Evolutionary conservation across 108 stramenopile species (phyloP), one percentile per base, ranked within the genome.

Genomic region (Fistulifera pelliculosa): DNA sequence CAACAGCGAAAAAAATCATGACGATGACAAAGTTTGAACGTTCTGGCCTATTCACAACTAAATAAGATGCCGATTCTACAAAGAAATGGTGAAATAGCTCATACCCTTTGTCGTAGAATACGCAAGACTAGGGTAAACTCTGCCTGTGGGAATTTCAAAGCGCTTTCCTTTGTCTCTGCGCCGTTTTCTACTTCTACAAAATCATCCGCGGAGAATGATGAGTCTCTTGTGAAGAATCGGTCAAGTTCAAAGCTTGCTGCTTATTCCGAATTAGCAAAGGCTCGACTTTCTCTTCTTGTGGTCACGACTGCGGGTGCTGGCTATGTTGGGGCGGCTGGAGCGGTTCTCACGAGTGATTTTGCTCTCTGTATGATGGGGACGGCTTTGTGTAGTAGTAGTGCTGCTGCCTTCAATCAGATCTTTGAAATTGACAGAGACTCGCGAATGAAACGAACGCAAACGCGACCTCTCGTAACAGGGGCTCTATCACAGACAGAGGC

Each of bases 391-490:
- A 79, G 92, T 11, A 75, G 74, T 41, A 92, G 93, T 10, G 99
- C 99, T 1, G 85, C 88, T 19, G 93, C 95, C 10, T 83, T 87
- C 57, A 99, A 98, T 75, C 99, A 99, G 67, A 64, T 98, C 21
- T 70, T 82, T 38, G 86, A 98, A 62, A 61, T 68, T 1, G 74
- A 77, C 25, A 71, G 76, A 10, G 96, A 98, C 68, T 23, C 65
- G 12, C 49, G 40, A 25, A 98, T 99, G 98, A 94, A 94, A 58
- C 75, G 98, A 21, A 99, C 98, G 0, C 64, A 73, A 38, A 65
- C 84, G 47, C 79, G 98, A 47, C 96, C 96, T 5, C 61, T 99
- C 7, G 95, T 96, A 0, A 59, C 62, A 19, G 85, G 89, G 14
- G 66, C 74, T 1, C 59, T 94, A 49, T 59, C 80, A 0, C 62